A percentile compares a stretch with the other conserved stretches of the same genome.
Conservation (phyloP, 164 flowering plant genomes). For the Stephania japonica region DNA sequence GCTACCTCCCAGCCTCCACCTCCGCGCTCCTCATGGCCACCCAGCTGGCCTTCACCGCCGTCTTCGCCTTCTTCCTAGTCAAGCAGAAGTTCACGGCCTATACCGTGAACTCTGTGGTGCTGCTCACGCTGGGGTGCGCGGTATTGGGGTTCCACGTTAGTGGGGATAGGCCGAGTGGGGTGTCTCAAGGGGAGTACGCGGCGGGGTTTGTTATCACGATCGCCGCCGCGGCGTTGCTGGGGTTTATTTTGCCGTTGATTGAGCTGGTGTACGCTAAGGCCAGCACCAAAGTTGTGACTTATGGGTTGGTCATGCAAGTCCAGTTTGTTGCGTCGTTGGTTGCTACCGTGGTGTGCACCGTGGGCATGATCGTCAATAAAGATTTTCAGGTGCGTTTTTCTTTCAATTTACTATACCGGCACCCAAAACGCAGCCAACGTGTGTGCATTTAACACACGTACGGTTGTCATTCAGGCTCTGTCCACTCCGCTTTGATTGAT, state of each 20-base stretch:
- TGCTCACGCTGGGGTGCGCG: slow-evolving; percentile 25
- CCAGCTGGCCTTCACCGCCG: slow-evolving; percentile 31
- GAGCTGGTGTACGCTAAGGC: slow-evolving; percentile 18
- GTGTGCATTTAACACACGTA: too few species aligned
- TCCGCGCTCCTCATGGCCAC: slow-evolving; percentile 24
- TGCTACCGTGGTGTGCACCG: slow-evolving; percentile 19
- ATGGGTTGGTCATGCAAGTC: slow-evolving; percentile 22
- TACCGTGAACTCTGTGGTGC: slow-evolving; percentile 22
- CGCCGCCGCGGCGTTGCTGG: slow-evolving; percentile 17
- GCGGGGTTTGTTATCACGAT: slow-evolving; percentile 22
- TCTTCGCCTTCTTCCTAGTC: slow-evolving; percentile 24
- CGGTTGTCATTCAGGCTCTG: too few species aligned
- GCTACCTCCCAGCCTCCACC: slow-evolving; percentile 25
- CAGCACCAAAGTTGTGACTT: slow-evolving; percentile 11
- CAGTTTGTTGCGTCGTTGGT: slow-evolving; percentile 16
- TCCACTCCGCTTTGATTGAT: too few species aligned
- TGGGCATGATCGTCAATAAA: slow-evolving; percentile 23
- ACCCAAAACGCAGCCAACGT: too few species aligned
- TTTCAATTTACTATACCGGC: too few species aligned
- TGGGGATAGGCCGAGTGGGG: slow-evolving; percentile 22
- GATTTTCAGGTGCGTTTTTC: slow-evolving; percentile 20
- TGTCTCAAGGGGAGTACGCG: slow-evolving; percentile 14
- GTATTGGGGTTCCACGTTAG: slow-evolving; percentile 20
- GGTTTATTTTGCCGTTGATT: slow-evolving; percentile 17
- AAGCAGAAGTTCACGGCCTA: slow-evolving; percentile 25